Base-by-base conservation (phyloP, 768 basidiomycete species). In the Dentipellis fragilis region DNA sequence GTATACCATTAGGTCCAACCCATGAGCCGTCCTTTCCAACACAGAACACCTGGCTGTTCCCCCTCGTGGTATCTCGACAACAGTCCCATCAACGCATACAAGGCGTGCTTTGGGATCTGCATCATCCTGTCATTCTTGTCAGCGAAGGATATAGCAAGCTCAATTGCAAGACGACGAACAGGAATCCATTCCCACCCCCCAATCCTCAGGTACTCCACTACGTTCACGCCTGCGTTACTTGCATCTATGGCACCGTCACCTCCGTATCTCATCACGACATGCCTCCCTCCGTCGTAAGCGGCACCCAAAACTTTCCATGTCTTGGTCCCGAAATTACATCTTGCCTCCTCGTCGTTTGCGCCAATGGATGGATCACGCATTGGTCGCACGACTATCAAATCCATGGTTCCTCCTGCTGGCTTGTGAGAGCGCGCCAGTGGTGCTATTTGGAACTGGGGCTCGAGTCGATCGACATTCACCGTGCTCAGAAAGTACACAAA, bases 181-280 rank as follows among this genome's bases (percentile, higher is more conserved):
- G 93, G 93, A 42, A 73, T 73, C 93, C 93, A 96, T 61, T 87
- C 83, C 84, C 92, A 94, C 7, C 84, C 84, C 14, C 78, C 80
- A 61, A 84, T 87, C 22, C 92, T 77, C 51, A 84, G 75, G 62
- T 88, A 88, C 67, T 96, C 93, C 0, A 91, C 81, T 4, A 90
- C 79, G 0, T 73, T 75, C n/a, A 72, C 72, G 59, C 69, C 23
- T 17, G 14, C 40, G 47, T 10, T 21, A 14, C 21, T 21, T 10
- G 8, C 19, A 12, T 21, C 21, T 12, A 10, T 14, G 19, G 17
- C 21, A 76, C 67, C 48, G 72, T 63, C 11, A 80, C 80, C 5
- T 72, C 68, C 14, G 63, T 65, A 6, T 67, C 68, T 63, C 89
- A 93, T 38, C 73, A 70, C 68, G 55, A 90, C 66, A 64, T 95